A percentile compares a stretch with the other conserved stretches of the same genome.
Evolutionary conservation across 306 rosid species (phyloP).

Genomic region (Medicago arabica): DNA sequence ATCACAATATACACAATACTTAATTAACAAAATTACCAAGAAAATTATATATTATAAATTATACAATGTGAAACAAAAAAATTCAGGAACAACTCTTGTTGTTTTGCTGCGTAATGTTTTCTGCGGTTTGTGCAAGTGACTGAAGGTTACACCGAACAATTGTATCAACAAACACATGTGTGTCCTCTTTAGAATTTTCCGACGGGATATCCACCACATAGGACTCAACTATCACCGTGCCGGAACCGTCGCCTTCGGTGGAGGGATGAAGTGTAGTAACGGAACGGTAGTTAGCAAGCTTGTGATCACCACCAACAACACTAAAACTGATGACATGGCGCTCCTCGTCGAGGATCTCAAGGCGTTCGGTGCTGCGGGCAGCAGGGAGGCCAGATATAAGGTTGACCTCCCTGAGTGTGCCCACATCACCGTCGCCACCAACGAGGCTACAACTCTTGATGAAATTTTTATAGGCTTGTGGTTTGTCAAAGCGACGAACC

Average conservation of each 20-base stretch:
- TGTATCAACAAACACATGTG: slow-evolving; percentile 79
- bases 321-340: slow-evolving; percentile 90
- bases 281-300: slow-evolving; percentile 77
- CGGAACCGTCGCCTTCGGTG: slow-evolving; percentile 37
- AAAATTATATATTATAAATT: not conserved
- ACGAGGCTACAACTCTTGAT: slow-evolving; percentile 84
- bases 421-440: slow-evolving; percentile 82
- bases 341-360: slow-evolving; percentile 93
- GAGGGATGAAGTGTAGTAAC: slow-evolving; percentile 73
- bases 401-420: slow-evolving; percentile 77
- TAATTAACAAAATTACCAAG: not conserved
- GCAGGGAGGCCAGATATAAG: slow-evolving; percentile 95
- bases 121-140: slow-evolving; percentile 81
- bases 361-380: slow-evolving; percentile 77
- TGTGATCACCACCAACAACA: slow-evolving; percentile 89
- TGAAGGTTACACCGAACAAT: slow-evolving; percentile 93
- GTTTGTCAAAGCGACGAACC: slow-evolving; percentile 91
- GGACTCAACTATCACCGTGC: slow-evolving; percentile 83
- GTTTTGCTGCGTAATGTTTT: slow-evolving; percentile 52
- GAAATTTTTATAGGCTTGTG: slow-evolving; percentile 88
- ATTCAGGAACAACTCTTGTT: slow-evolving; percentile 35
- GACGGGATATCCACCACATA: slow-evolving; percentile 88
- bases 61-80: not conserved
- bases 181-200: slow-evolving; percentile 83
- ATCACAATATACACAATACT: slow-evolving; percentile 29